phyloP scores from a whole-genome alignment of 2,329 filamentous ascomycete genomes.

The Penicillium griseofulvum region DNA sequence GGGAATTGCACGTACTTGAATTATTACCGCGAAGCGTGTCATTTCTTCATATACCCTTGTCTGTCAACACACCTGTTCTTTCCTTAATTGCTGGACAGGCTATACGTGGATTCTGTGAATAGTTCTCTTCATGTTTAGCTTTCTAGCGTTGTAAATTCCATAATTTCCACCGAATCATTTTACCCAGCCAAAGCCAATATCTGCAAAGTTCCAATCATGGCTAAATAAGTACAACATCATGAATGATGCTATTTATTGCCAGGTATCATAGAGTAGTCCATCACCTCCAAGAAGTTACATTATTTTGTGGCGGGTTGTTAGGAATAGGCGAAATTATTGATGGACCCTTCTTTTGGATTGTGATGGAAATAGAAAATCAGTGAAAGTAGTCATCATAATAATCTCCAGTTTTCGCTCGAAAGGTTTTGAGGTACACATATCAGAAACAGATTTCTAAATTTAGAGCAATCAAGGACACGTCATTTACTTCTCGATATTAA shows the following conservation, averaged over 20 bases:
- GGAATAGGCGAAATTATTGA: background rate
- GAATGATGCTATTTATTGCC: background rate
- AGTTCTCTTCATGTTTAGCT: background rate
- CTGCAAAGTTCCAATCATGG: no score
- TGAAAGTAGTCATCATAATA: background rate
- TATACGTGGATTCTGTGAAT: background rate
- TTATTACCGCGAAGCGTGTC: slow-evolving; percentile 11
- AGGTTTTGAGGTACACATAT: background rate
- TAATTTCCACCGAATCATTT: background rate
- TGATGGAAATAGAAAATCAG: background rate
- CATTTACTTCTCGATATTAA: slow-evolving; percentile 8
- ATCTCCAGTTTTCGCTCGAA: background rate
- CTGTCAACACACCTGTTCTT: slow-evolving; percentile 4
- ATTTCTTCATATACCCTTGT: slow-evolving; percentile 22
- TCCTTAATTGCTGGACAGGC: background rate
- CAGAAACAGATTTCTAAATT: background rate
- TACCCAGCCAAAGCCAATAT: background rate
- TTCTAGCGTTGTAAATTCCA: background rate
- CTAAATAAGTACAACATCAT: background rate
- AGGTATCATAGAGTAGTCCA: background rate
- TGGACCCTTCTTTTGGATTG: background rate
- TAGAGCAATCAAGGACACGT: background rate
- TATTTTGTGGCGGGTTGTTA: background rate
- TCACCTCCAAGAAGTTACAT: background rate
- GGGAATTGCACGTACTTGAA: slow-evolving; percentile 10